These are phyloP conservation scores for Neurospora africana DNA, from an alignment of 495 filamentous ascomycete genomes.

Conservation along the genomic window DNA sequence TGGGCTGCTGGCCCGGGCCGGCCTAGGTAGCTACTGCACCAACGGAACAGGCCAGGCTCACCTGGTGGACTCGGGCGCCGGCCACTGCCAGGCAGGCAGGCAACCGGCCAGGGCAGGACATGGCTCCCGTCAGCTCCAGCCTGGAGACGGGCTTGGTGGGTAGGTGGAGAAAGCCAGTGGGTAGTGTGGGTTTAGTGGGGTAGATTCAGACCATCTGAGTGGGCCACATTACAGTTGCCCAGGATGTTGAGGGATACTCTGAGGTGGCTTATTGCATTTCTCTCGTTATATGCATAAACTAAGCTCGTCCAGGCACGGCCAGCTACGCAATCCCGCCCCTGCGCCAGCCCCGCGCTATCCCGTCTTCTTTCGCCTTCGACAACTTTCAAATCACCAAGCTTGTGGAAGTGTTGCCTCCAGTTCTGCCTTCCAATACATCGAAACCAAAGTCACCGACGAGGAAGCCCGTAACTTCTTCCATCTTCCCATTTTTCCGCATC, in stretches of 20 bases:
- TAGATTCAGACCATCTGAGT: neutral
- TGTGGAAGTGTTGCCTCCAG: neutral
- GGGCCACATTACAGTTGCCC: neutral
- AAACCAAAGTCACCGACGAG: neutral
- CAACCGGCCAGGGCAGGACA: neutral
- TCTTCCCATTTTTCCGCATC: neutral
- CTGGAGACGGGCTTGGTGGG: neutral
- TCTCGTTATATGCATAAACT: neutral
- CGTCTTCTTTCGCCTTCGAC: slow-evolving; percentile 13
- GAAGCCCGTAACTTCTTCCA: neutral
- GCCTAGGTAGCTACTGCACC: neutral
- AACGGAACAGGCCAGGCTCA: neutral
- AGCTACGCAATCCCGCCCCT: slow-evolving; percentile 11
- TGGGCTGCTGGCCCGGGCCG: neutral
- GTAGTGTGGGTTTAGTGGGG: neutral
- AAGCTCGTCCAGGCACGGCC: neutral
- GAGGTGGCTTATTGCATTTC: neutral
- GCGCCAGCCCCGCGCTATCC: slow-evolving; percentile 10
- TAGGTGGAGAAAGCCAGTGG: neutral
- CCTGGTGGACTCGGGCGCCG: neutral
- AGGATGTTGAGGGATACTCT: neutral
- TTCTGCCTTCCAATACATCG: neutral
- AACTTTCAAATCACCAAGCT: slow-evolving; percentile 6
- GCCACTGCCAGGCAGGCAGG: neutral
- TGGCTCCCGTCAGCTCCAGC: neutral